Evolutionary conservation across 139 green algal genomes (phyloP).

Genomic region (Micromonas commoda): DNA sequence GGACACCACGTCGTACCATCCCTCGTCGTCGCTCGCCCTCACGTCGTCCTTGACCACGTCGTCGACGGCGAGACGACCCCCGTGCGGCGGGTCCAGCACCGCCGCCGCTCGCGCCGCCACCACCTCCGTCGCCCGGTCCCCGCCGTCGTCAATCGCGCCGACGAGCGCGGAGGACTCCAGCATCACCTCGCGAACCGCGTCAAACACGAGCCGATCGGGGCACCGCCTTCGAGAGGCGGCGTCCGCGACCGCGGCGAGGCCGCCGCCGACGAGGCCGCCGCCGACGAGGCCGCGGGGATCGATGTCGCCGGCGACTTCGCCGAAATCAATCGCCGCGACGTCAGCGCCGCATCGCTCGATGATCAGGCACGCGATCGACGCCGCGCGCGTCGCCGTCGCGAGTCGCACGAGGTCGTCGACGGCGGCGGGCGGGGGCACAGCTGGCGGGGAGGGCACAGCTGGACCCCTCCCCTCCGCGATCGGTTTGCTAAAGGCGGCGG

Average conservation of each 20-base stretch:
- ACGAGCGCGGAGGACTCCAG: neutral
- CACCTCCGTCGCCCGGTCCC: neutral
- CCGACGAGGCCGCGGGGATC: too few relatives aligned
- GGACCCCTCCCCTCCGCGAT: too few relatives aligned
- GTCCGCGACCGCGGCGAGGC: too few relatives aligned
- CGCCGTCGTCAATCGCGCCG: neutral
- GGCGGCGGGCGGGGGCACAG: too few relatives aligned
- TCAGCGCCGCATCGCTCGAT: neutral
- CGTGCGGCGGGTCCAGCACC: neutral
- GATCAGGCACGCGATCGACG: neutral
- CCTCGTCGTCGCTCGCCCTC: neutral
- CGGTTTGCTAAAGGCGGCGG: too few relatives aligned
- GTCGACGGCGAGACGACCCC: neutral
- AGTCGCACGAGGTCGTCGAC: too few relatives aligned
- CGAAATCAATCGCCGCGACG: neutral
- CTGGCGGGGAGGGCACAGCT: too few relatives aligned
- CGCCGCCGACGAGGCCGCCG: too few relatives aligned
- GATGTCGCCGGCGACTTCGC: neutral
- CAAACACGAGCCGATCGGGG: neutral
- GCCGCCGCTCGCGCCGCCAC: neutral
- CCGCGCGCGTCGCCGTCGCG: neutral
- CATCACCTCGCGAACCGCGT: neutral
- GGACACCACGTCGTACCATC: neutral
- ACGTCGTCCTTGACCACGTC: neutral
- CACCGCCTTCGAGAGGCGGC: too few relatives aligned